These are phyloP conservation scores for Candida stauntonica DNA, from an alignment of 805 yeast species.

Conservation along the genomic window DNA sequence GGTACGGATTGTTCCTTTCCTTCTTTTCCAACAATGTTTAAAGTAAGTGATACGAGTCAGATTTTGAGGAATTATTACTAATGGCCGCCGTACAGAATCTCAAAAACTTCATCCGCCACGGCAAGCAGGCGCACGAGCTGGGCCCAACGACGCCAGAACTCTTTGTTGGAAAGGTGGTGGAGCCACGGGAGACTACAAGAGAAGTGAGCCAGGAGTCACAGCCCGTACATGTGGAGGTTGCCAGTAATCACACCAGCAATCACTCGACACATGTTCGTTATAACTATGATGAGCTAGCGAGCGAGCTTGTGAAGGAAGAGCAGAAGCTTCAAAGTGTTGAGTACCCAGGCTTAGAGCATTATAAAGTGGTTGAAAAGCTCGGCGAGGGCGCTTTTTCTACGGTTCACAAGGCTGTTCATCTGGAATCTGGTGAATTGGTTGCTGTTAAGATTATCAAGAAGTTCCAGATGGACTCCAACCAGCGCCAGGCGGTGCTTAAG, in stretches of 20 bases:
- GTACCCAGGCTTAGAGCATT: constrained; percentile 28
- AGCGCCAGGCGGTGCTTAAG: constrained; percentile 41
- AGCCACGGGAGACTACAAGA: constrained; percentile 1
- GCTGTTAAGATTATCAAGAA: constrained; percentile 79
- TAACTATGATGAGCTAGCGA: constrained; percentile 26
- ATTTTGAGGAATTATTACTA: neutral
- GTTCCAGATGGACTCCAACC: constrained; percentile 26
- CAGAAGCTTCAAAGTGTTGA: constrained; percentile 17
- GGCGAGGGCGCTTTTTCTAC: constrained; percentile 92
- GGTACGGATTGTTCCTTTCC: no score
- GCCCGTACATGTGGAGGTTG: no score
- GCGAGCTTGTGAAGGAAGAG: constrained; percentile 25
- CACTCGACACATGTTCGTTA: no score
- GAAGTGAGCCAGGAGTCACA: no score
- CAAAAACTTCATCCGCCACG: constrained; percentile 41
- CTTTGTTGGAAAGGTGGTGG: neutral
- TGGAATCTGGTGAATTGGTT: constrained; percentile 38
- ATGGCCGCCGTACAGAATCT: constrained; percentile 29
- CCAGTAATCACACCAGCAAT: no score
- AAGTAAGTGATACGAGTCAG: neutral
- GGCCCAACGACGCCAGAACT: constrained; percentile 7
- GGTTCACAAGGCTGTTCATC: constrained; percentile 69
- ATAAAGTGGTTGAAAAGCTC: constrained; percentile 36
- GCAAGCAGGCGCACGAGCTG: constrained; percentile 32
- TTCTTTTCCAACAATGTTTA: no score